Percentiles rank a stretch among this genome's conserved stretches.
Conservation (phyloP, 495 filamentous ascomycete species). For the Elaphomyces granulatus region DNA sequence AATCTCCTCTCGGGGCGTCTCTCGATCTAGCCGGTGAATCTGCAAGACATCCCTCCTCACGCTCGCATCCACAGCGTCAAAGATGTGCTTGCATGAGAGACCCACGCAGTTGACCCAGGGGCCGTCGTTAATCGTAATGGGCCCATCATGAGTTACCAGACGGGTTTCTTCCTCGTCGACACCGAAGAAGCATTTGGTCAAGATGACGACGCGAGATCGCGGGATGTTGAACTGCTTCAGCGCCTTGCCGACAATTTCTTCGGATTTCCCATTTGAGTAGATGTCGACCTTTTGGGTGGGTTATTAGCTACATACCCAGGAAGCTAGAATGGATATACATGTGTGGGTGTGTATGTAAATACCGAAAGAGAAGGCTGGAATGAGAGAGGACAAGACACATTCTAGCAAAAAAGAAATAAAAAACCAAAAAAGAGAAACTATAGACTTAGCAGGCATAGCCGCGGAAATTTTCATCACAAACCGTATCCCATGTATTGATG, state of each 20-base stretch:
- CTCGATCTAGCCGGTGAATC: slow-evolving; percentile 38
- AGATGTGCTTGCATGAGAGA: slow-evolving; percentile 42
- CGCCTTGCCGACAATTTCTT: slow-evolving; percentile 64
- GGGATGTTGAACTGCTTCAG: slow-evolving; percentile 64
- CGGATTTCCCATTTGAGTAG: slow-evolving; percentile 61
- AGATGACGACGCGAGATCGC: slow-evolving; percentile 57
- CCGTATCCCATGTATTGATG: too few species aligned
- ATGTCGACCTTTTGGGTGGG: slow-evolving; percentile 34
- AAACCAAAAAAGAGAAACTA: too few species aligned
- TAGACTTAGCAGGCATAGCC: too few species aligned
- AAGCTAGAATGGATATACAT: too few species aligned
- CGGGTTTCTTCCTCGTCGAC: slow-evolving; percentile 23
- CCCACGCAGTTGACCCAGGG: slow-evolving; percentile 39
- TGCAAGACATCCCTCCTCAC: slow-evolving; percentile 45
- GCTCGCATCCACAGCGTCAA: slow-evolving; percentile 43
- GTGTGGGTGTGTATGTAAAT: too few species aligned
- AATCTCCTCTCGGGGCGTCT: slow-evolving; percentile 49
- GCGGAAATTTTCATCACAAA: too few species aligned
- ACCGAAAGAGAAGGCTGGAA: too few species aligned
- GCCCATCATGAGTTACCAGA: neutral
- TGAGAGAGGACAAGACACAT: too few species aligned
- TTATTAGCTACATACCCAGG: too few species aligned
- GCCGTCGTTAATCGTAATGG: slow-evolving; percentile 25
- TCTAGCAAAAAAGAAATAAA: too few species aligned
- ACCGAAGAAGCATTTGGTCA: slow-evolving; percentile 63